These are phyloP conservation scores for Eucalyptus erythrocorys DNA, from an alignment of 345 rosid species.

Conservation along the genomic window DNA sequence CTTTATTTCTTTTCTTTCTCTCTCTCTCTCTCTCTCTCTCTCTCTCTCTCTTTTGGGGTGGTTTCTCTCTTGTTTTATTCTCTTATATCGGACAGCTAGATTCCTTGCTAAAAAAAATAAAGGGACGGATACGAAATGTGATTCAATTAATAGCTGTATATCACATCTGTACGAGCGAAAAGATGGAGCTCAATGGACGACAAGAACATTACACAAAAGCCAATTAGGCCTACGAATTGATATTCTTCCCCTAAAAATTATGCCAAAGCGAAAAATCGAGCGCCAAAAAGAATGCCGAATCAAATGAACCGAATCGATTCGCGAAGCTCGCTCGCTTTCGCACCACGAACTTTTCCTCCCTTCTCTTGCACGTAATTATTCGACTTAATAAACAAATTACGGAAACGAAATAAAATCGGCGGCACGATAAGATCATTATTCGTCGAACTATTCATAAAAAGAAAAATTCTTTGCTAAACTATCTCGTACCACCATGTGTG, in stretches of 20 bases:
- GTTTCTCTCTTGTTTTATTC: slow-evolving; percentile 12
- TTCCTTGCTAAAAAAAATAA: background rate
- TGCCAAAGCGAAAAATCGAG: background rate
- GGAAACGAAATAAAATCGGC: background rate
- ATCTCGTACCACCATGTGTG: background rate
- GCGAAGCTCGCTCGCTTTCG: background rate
- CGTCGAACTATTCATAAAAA: background rate
- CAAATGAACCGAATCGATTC: background rate
- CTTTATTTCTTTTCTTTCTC: background rate
- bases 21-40: background rate
- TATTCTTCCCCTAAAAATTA: background rate
- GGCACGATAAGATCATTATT: background rate
- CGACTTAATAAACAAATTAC: background rate
- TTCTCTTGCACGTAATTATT: background rate
- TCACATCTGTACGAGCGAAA: background rate
- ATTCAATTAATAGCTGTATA: background rate
- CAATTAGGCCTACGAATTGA: background rate
- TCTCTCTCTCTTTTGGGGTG: background rate
- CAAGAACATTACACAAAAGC: background rate
- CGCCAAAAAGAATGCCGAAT: background rate
- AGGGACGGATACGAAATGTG: slow-evolving; percentile 1
- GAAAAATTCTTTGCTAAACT: background rate
- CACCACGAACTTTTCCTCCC: background rate
- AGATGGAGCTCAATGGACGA: background rate
- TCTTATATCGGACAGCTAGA: slow-evolving; percentile 4